Conservation (phyloP, 495 filamentous ascomycete species). For the Aspergillus sclerotioniger region DNA sequence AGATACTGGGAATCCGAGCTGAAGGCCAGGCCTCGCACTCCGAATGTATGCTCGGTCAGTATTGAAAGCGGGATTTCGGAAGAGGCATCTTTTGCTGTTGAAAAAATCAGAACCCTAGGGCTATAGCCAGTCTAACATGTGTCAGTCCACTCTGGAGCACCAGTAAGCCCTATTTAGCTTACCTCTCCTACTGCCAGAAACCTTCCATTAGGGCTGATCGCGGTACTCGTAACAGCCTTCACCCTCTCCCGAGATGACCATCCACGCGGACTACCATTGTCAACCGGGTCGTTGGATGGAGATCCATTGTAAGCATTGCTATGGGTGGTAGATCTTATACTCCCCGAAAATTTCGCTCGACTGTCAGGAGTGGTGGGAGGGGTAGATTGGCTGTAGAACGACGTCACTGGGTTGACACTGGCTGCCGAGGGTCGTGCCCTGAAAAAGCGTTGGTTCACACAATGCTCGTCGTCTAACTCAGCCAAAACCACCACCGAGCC, state of each 20-base stretch:
- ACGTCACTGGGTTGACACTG: slow-evolving; percentile 57
- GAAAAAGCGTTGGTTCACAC: slow-evolving; percentile 82
- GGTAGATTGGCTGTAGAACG: slow-evolving; percentile 63
- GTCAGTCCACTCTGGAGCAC: slow-evolving; percentile 11
- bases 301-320: slow-evolving; percentile 30
- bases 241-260: slow-evolving; percentile 87
- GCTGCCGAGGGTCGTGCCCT: slow-evolving; percentile 77
- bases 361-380: slow-evolving; percentile 46
- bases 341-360: slow-evolving; percentile 35
- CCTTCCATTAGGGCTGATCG: slow-evolving; percentile 83
- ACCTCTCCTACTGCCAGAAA: slow-evolving; percentile 91
- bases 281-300: slow-evolving; percentile 49
- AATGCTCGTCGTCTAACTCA: slow-evolving; percentile 67
- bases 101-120: slow-evolving; percentile 87
- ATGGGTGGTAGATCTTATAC: slow-evolving; percentile 30
- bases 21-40: slow-evolving; percentile 85
- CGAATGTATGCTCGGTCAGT: slow-evolving; percentile 85
- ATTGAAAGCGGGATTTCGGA: slow-evolving; percentile 81
- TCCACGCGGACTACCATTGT: slow-evolving; percentile 63
- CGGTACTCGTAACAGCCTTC: slow-evolving; percentile 94
- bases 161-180: slow-evolving; percentile 17
- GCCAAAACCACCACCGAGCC: slow-evolving; percentile 93
- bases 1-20: slow-evolving; percentile 83
- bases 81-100: slow-evolving; percentile 67
- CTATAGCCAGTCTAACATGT: slow-evolving; percentile 74